Conservation (phyloP, 805 yeast genomes). For the Cyberlindnera euphorbiiphila region DNA sequence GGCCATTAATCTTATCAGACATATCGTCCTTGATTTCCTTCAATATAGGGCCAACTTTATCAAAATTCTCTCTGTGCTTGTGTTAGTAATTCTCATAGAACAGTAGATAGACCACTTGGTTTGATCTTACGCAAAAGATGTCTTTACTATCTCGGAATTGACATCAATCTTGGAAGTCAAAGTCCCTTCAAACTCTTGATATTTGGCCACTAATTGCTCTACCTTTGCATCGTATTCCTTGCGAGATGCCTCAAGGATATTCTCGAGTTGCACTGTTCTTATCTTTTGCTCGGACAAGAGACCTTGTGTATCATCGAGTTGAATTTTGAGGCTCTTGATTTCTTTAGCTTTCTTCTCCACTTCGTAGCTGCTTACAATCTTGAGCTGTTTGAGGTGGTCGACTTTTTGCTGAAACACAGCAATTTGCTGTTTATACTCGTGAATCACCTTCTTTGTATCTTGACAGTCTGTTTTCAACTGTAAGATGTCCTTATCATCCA, state of each 20-base stretch:
- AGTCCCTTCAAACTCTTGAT: constrained; percentile 1
- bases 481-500: constrained; percentile 21
- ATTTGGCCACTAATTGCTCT: constrained; percentile 1
- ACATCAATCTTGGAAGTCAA: constrained; percentile 8
- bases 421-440: constrained; percentile 23
- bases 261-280: constrained; percentile 30
- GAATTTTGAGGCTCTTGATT: constrained; percentile 32
- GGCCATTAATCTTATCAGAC: constrained; percentile 2
- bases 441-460: constrained; percentile 18
- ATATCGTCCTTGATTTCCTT: not conserved
- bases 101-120: no score
- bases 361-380: constrained; percentile 21
- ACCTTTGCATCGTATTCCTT: constrained; percentile 18
- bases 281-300: constrained; percentile 45
- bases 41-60: constrained; percentile 1
- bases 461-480: constrained; percentile 27
- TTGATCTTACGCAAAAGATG: constrained; percentile 4
- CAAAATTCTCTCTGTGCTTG: not conserved
- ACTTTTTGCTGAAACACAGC: constrained; percentile 23
- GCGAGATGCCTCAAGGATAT: constrained; percentile 19
- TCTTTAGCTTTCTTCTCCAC: constrained; percentile 30
- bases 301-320: constrained; percentile 42
- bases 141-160: not conserved
- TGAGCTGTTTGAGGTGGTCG: constrained; percentile 25
- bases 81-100: not conserved